Conservation (phyloP, 192 early-diverging fungal genomes). For the Neocallimastix lanati region DNA sequence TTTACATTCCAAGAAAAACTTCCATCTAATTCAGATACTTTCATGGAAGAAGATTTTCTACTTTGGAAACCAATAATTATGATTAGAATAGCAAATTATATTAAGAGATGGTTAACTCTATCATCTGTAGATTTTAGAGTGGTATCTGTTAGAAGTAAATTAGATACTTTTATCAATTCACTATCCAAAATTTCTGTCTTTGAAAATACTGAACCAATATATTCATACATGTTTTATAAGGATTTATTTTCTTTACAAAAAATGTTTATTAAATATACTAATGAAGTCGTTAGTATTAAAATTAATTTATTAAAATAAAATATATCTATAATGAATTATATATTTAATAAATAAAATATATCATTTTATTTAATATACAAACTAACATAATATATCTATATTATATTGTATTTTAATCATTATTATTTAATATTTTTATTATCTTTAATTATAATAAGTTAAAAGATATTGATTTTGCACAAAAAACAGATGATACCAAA, state of each 20-base stretch:
- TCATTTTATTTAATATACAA: too few relatives aligned
- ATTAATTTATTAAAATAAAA: too few relatives aligned
- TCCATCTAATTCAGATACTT: not conserved
- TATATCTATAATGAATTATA: too few relatives aligned
- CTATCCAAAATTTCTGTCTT: not conserved
- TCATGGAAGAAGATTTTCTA: not conserved
- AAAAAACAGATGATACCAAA: not conserved
- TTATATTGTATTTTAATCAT: too few relatives aligned
- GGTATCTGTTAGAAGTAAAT: not conserved
- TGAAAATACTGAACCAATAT: not conserved
- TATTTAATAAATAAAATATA: too few relatives aligned
- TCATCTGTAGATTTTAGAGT: not conserved
- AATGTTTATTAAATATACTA: not conserved
- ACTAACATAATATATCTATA: too few relatives aligned
- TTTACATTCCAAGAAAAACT: not conserved
- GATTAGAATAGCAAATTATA: not conserved
- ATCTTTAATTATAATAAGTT: too few relatives aligned
- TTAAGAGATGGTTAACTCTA: not conserved
- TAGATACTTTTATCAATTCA: not conserved
- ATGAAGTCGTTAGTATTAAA: not conserved
- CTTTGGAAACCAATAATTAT: not conserved
- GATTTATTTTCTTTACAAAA: not conserved
- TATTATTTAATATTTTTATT: too few relatives aligned
- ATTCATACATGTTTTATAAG: not conserved
- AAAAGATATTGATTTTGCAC: not conserved